These are phyloP conservation scores for Fraxinus xanthoxyloides DNA, from an alignment of 305 asterid genomes.

Conservation along the genomic window DNA sequence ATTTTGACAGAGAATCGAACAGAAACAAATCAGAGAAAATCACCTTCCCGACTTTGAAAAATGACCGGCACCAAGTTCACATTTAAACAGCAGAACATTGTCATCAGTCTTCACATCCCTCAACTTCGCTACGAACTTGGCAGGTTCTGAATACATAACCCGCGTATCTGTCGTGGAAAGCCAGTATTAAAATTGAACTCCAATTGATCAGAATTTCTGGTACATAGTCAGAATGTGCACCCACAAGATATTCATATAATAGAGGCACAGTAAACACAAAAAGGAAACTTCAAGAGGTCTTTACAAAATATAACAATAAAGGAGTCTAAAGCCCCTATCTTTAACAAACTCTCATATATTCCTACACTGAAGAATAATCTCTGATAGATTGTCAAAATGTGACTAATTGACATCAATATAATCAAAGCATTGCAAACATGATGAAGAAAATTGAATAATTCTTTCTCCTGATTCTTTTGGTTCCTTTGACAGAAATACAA, in stretches of 20 bases:
- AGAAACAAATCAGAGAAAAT: conserved; percentile 15
- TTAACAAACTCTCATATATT: conserved; percentile 10
- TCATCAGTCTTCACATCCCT: conserved; percentile 81
- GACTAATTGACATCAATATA: neutral
- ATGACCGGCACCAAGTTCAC: conserved; percentile 96
- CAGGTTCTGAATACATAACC: conserved; percentile 90
- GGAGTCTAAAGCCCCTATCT: neutral
- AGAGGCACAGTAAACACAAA: neutral
- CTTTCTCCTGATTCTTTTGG: neutral
- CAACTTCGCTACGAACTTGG: conserved; percentile 90
- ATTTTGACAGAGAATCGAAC: neutral
- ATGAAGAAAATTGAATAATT: neutral
- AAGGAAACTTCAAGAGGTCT: neutral
- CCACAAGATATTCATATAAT: neutral
- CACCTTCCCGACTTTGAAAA: conserved; percentile 97
- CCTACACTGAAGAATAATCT: neutral
- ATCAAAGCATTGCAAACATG: neutral
- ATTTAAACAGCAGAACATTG: conserved; percentile 71
- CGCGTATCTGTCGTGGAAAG: conserved; percentile 65
- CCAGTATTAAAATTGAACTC: conserved; percentile 9
- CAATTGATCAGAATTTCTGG: conserved; percentile 1
- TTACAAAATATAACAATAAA: neutral
- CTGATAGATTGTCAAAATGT: neutral
- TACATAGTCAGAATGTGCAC: neutral
- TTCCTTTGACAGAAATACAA: conserved; percentile 5